Evolutionary conservation across 2,329 filamentous ascomycete species (phyloP), one percentile per base, ranked within the genome.

Genomic region (Thelonectria discophora): DNA sequence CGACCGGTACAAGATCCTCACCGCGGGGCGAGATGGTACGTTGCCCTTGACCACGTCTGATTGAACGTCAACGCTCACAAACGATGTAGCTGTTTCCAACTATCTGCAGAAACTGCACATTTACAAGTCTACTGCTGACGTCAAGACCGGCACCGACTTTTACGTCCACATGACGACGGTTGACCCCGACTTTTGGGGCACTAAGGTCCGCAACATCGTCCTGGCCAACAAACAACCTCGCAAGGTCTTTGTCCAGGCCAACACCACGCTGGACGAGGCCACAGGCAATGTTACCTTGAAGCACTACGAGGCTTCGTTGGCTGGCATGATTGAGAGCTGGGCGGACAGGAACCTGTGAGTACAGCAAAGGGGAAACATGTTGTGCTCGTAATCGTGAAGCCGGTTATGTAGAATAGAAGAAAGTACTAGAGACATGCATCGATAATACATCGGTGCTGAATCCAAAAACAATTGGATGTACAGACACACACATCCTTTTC

Each of bases 211-310:
- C 58, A 87, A 90, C 48, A 85, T 91, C 62, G 91, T 94, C 21
- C 78, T 94, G 43, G 82, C 84, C 70, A 91, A 92, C 77, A 92
- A 92, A 80, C 90, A 91, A 78, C 91, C 91, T n/a, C 82, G 91
- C 62, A 94, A 94, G 82, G 90, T 97, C 46, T 97, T 97, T 80
- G 93, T 97, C 55, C 94, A 97, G 81, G 93, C 92, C 62, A 98
- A 97, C 77, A 97, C 94, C 0, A 84, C 89, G 58, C 74, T 95
- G 42, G 87, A 90, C 64, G 84, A 87, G 75, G 79, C 84, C 12
- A 86, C 84, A 0, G 92, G 90, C 59, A 86, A 88, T 75, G 91
- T 96, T 30, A 84, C 82, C 13, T 78, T 97, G 77, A 91, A 89
- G 80, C 93, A 97, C 79, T 97, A 97, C 77, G 92, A 96, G 69